phyloP scores from a whole-genome alignment of 225 moss, liverwort and hornwort species.

The Bryum argenteum region DNA sequence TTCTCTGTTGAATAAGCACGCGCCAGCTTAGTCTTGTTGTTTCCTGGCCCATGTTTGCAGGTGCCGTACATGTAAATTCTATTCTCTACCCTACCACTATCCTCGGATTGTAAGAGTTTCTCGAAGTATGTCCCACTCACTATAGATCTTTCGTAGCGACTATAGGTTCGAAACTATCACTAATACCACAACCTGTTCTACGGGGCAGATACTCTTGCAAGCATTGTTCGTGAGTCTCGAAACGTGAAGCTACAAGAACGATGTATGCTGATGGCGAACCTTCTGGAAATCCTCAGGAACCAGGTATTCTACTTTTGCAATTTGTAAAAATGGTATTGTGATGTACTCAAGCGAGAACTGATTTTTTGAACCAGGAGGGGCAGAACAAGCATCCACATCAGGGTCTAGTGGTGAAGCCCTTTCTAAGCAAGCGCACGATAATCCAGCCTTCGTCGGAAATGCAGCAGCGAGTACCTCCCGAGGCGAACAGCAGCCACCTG shows the following conservation, averaged over 20 bases:
- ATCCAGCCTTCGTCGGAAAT: slow-evolving; percentile 42
- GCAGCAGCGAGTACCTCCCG: slow-evolving; percentile 37
- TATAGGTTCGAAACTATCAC: slow-evolving; percentile 1
- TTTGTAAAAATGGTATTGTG: slow-evolving; percentile 10
- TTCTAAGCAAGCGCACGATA: slow-evolving; percentile 47
- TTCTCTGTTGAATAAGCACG: not conserved
- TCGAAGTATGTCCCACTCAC: not conserved
- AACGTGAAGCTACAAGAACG: slow-evolving; percentile 22
- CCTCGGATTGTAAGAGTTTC: slow-evolving; percentile 10
- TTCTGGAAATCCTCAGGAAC: slow-evolving; percentile 42
- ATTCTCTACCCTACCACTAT: not conserved
- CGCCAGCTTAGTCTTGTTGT: not conserved
- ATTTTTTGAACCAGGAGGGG: slow-evolving; percentile 30
- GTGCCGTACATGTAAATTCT: slow-evolving; percentile 1
- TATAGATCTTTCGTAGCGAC: not conserved
- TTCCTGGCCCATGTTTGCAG: slow-evolving; percentile 12
- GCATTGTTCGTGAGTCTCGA: slow-evolving; percentile 10
- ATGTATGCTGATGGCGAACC: slow-evolving; percentile 51
- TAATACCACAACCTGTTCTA: slow-evolving; percentile 16
- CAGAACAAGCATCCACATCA: slow-evolving; percentile 48
- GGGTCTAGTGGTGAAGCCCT: slow-evolving; percentile 47
- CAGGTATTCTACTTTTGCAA: slow-evolving; percentile 39
- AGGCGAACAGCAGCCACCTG: slow-evolving; percentile 35
- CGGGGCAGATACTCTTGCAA: slow-evolving; percentile 21
- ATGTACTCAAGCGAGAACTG: not conserved